phyloP scores from a whole-genome alignment of 2,329 filamentous ascomycete species.

The Fusarium papillatum region DNA sequence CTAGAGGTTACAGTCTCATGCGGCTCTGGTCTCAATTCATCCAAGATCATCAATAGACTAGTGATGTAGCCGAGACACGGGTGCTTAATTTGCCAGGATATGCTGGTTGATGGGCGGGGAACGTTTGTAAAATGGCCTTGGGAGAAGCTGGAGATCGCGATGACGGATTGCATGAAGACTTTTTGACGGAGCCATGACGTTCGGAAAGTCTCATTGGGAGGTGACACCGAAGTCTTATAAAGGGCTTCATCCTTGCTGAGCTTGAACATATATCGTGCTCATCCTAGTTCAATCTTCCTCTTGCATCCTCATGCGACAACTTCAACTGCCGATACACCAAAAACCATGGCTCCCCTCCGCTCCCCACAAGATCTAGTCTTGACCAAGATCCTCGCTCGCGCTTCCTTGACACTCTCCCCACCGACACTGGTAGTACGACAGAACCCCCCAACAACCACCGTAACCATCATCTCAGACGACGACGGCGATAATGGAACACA shows the following conservation, averaged over 20 bases:
- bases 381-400: constrained; percentile 24
- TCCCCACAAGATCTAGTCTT: constrained; percentile 29
- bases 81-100: constrained; percentile 4
- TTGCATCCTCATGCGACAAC: background rate
- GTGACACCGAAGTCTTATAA: constrained; percentile 9
- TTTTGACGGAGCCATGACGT: constrained; percentile 37
- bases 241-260: background rate
- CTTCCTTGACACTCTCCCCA: constrained; percentile 26
- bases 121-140: background rate
- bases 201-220: constrained; percentile 10
- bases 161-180: constrained; percentile 15
- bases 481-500: constrained; percentile 17
- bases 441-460: constrained; percentile 40
- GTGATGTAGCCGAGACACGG: constrained; percentile 15
- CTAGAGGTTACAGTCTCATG: constrained; percentile 1
- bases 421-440: constrained; percentile 37
- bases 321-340: background rate
- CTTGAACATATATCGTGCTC: constrained; percentile 1
- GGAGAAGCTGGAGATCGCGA: constrained; percentile 10
- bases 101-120: constrained; percentile 20
- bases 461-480: constrained; percentile 46
- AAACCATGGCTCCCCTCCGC: constrained; percentile 30
- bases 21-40: background rate
- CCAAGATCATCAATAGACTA: constrained; percentile 9
- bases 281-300: background rate